Percentiles rank a stretch among this genome's conserved stretches.
phyloP scores from a whole-genome alignment of 177 flowering plant species.

The Vitis hybrid region DNA sequence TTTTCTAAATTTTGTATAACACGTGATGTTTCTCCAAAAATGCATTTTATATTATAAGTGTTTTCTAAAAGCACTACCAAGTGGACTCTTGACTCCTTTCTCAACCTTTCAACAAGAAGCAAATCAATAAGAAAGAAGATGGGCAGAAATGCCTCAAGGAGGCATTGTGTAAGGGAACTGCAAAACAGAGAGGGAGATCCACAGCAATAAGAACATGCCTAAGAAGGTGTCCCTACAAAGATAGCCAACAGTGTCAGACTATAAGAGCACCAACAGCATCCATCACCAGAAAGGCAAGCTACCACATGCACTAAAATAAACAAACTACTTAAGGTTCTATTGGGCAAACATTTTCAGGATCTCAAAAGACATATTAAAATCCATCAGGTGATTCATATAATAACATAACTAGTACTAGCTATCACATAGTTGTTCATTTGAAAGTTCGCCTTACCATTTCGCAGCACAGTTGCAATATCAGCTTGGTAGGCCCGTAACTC shows the following conservation, averaged over 20 bases:
- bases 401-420: too few relatives aligned
- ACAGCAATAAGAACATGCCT: background rate
- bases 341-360: background rate
- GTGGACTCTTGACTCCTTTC: too few relatives aligned
- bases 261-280: background rate
- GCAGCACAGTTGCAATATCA: slow-evolving; percentile 86
- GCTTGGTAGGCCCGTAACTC: slow-evolving; percentile 99
- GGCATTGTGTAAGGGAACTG: background rate
- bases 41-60: too few relatives aligned
- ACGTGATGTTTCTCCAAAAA: too few relatives aligned
- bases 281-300: background rate
- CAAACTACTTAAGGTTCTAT: background rate
- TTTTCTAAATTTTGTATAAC: too few relatives aligned
- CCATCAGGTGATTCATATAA: too few relatives aligned
- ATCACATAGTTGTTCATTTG: background rate
- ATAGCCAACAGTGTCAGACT: background rate
- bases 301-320: background rate
- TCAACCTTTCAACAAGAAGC: too few relatives aligned
- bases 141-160: background rate
- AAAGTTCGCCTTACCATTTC: slow-evolving; percentile 63
- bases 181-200: background rate
- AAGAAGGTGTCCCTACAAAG: background rate
- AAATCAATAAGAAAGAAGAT: background rate
- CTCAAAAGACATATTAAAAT: background rate
- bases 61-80: too few relatives aligned